phyloP scores from a whole-genome alignment of 768 basidiomycete species.

The Coprinopsis strossmayeri region DNA sequence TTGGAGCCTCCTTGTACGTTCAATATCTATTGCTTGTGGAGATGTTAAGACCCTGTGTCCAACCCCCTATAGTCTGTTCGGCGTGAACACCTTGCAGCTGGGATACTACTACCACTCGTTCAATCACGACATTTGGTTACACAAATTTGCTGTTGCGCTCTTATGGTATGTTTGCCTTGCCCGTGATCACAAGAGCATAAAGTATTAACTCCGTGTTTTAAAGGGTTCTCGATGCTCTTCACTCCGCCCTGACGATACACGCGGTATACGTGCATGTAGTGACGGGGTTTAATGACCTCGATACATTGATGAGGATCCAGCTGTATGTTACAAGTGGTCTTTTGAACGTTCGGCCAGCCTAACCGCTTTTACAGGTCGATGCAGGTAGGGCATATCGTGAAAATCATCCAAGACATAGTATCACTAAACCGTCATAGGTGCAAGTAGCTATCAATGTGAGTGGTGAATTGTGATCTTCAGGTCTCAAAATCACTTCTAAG shows the following conservation, averaged over 20 bases:
- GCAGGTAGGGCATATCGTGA: slow-evolving; percentile 19
- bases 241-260: slow-evolving; percentile 27
- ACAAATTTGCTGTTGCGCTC: slow-evolving; percentile 29
- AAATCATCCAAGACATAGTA: too few species aligned
- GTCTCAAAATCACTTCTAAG: too few species aligned
- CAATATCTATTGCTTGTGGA: background rate
- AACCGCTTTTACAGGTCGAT: slow-evolving; percentile 22
- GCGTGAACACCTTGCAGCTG: slow-evolving; percentile 31
- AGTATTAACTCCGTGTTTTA: background rate
- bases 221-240: slow-evolving; percentile 30
- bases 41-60: background rate
- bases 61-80: slow-evolving; percentile 26
- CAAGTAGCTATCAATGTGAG: slow-evolving; percentile 39
- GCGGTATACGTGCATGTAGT: slow-evolving; percentile 31
- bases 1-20: slow-evolving; percentile 29
- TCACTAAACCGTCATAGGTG: too few species aligned
- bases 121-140: slow-evolving; percentile 26
- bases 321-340: slow-evolving; percentile 20
- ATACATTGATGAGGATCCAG: slow-evolving; percentile 19
- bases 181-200: too few species aligned
- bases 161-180: slow-evolving; percentile 22
- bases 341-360: background rate
- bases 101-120: slow-evolving; percentile 36
- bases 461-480: too few species aligned
- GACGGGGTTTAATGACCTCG: slow-evolving; percentile 26